phyloP scores from a whole-genome alignment of 2,329 filamentous ascomycete species.

The Talaromyces sp. region DNA sequence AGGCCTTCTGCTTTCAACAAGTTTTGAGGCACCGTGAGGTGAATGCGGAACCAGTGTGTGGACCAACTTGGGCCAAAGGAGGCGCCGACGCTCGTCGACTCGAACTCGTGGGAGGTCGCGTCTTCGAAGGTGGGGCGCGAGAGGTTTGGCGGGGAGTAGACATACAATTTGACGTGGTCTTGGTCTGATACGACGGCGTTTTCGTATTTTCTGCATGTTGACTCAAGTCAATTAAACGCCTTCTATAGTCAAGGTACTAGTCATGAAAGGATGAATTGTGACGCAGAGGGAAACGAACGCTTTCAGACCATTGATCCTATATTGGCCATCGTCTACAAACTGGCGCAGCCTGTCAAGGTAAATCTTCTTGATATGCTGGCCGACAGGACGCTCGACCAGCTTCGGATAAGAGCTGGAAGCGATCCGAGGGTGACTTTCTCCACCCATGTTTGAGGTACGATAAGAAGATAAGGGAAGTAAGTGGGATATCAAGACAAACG shows the following conservation, averaged over 20 bases:
- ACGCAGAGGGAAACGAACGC: conserved; percentile 48
- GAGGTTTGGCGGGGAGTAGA: conserved; percentile 77
- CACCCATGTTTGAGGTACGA: conserved; percentile 27
- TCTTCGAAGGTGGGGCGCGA: conserved; percentile 82
- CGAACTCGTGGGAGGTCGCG: conserved; percentile 71
- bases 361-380: conserved; percentile 78
- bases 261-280: not conserved
- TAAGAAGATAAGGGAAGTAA: conserved; percentile 4
- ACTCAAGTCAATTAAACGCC: conserved; percentile 4
- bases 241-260: conserved; percentile 2
- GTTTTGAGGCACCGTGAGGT: conserved; percentile 69
- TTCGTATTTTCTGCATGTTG: conserved; percentile 59
- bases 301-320: conserved; percentile 67
- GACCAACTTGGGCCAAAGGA: conserved; percentile 93
- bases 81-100: conserved; percentile 67
- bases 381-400: conserved; percentile 52
- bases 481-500: not conserved
- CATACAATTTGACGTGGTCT: conserved; percentile 75
- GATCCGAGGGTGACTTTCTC: conserved; percentile 31
- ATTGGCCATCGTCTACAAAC: conserved; percentile 77
- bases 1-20: conserved; percentile 72
- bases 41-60: conserved; percentile 93
- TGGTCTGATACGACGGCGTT: conserved; percentile 64
- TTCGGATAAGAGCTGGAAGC: conserved; percentile 44
- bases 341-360: conserved; percentile 78